Percentiles rank a stretch among this genome's conserved stretches.
Evolutionary conservation across 495 filamentous ascomycete species (phyloP).

Genomic region (Chaetomidium leptoderma): DNA sequence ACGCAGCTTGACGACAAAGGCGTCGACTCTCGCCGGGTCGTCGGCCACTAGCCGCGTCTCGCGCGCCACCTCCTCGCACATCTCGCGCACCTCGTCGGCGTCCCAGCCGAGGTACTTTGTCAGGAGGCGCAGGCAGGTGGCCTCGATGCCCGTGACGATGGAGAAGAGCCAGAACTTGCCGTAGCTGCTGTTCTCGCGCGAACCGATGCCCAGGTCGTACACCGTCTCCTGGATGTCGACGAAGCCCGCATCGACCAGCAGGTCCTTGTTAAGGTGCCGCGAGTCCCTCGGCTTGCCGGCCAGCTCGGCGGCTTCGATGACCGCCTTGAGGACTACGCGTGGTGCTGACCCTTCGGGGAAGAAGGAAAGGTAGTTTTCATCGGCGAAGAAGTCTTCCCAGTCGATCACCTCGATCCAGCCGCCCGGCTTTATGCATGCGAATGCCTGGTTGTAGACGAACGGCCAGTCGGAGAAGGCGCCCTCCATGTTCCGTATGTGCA

Average conservation of each 20-base stretch:
- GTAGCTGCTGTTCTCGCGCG: conserved; percentile 49
- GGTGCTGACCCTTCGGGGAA: conserved; percentile 40
- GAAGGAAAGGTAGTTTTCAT: conserved; percentile 37
- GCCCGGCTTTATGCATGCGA: conserved; percentile 56
- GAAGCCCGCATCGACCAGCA: conserved; percentile 57
- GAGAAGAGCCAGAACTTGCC: conserved; percentile 64
- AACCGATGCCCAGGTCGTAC: conserved; percentile 57
- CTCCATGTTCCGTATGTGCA: conserved; percentile 60
- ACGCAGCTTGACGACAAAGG: conserved; percentile 44
- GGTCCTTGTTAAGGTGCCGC: conserved; percentile 49
- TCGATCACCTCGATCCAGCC: conserved; percentile 64
- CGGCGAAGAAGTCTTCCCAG: conserved; percentile 43
- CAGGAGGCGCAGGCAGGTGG: conserved; percentile 55
- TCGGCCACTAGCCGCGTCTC: conserved; percentile 51
- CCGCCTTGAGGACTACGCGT: conserved; percentile 31
- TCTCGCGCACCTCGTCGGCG: conserved; percentile 48
- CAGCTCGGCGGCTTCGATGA: conserved; percentile 39
- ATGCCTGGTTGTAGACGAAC: conserved; percentile 56
- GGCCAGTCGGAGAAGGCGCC: conserved; percentile 63
- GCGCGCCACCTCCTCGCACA: conserved; percentile 51
- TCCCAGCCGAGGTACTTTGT: conserved; percentile 58
- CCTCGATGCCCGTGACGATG: conserved; percentile 62
- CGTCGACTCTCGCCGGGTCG: conserved; percentile 38
- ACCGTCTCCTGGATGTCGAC: conserved; percentile 53
- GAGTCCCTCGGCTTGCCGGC: conserved; percentile 49